Evolutionary conservation across 140 eudicot genomes (phyloP), one percentile per base, ranked within the genome.

Genomic region (Flaveria floridana): DNA sequence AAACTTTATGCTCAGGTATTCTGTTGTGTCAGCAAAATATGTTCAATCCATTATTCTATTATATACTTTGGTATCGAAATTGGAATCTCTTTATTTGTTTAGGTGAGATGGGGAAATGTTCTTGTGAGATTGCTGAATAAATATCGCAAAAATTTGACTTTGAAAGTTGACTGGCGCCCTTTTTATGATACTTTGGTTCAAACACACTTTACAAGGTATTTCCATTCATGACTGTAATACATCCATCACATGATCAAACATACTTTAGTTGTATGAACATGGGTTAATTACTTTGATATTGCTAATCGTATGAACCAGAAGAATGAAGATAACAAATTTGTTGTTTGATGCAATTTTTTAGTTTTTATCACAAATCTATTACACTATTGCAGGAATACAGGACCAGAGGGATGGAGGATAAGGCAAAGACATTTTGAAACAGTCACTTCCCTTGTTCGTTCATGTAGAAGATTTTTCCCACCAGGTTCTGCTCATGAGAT

Each of bases 341-440:
- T 23, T 66, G 6, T 30, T 74, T 13, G 4, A 50, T 37, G 57
- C 63, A n/a, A 44, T 18, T 74, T 47, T 13, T 58, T 53, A 68
- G 51, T 47, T 66, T 37, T 16, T 56, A 52, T 65, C 3, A 9
- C 20, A 26, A 47, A 52, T 71, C 30, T 83, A 70, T 50, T 81
- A 59, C 86, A 95, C 28, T 83, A 73, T 50, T 81, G 55, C 87
- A 95, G 99, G 84, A 95, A 82, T 78, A 85, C 96, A 16, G 97
- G 99, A 75, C 99, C 97, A 23, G 99, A 95, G 81, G 99, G 99
- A 61, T 95, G 99, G 99, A 84, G 97, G 72, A 41, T 91, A 74
- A 91, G 96, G 66, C 99, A 95, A 70, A 84, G 95, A 25, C 97
- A 95, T 87, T 91, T 95, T 79, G 95, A 91, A 75, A 84, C 89